phyloP scores from a whole-genome alignment of 2,329 filamentous ascomycete genomes.

The Epichloe baconii region DNA sequence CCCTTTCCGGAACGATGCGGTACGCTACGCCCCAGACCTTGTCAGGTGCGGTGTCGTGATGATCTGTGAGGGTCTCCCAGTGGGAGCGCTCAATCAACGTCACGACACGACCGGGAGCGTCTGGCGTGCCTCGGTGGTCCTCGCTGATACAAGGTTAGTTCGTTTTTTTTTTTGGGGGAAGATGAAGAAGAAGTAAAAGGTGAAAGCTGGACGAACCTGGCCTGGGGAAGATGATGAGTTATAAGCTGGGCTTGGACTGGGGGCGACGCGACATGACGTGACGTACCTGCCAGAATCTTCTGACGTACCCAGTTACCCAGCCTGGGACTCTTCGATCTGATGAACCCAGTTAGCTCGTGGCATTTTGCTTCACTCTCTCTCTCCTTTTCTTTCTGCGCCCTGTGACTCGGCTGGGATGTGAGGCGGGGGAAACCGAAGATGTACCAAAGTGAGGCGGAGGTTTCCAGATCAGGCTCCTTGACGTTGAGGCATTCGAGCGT shows the following conservation, averaged over 20 bases:
- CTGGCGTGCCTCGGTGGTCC: constrained; percentile 86
- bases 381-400: background rate
- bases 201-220: constrained; percentile 2
- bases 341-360: background rate
- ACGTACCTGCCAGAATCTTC: constrained; percentile 90
- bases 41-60: constrained; percentile 46
- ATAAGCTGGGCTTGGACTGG: background rate
- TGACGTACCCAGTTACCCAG: constrained; percentile 86
- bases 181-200: background rate
- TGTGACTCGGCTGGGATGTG: background rate
- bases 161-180: background rate
- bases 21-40: constrained; percentile 89
- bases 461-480: constrained; percentile 89
- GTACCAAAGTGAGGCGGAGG: constrained; percentile 90
- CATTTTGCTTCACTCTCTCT: background rate
- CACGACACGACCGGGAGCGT: constrained; percentile 78
- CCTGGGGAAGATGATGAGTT: background rate
- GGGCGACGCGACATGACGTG: too few species aligned
- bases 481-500: background rate
- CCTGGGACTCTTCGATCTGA: constrained; percentile 74
- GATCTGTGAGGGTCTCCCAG: constrained; percentile 66
- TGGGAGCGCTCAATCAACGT: constrained; percentile 77
- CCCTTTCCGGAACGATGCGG: constrained; percentile 59
- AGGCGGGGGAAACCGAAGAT: background rate
- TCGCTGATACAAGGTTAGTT: constrained; percentile 41